Percentiles rank a stretch among this genome's conserved stretches.
phyloP scores from a whole-genome alignment of 1,139 yeast species.

The Lodderomyces pseudojiufengensis region DNA sequence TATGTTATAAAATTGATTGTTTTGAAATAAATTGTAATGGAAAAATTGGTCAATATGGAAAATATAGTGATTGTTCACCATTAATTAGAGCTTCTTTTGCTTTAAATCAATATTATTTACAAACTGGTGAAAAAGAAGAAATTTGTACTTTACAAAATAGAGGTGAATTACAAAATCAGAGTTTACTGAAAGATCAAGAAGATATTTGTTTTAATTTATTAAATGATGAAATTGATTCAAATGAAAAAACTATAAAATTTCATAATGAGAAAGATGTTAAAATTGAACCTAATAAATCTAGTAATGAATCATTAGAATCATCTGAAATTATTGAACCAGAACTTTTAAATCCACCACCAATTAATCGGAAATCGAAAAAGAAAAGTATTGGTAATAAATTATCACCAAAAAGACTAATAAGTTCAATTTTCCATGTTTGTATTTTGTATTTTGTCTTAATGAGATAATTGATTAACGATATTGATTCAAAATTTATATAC shows the following conservation, averaged over 20 bases:
- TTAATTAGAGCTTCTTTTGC: conserved; percentile 52
- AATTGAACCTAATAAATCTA: background rate
- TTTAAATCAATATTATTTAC: conserved; percentile 44
- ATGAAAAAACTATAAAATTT: background rate
- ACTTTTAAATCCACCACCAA: background rate
- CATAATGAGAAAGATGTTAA: background rate
- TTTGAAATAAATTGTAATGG: conserved; percentile 48
- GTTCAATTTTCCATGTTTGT: no score
- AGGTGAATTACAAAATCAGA: conserved; percentile 33
- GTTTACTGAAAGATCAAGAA: conserved; percentile 19
- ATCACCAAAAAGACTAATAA: no score
- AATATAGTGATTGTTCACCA: conserved; percentile 52
- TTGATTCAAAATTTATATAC: no score
- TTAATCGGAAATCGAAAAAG: background rate
- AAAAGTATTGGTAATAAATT: background rate
- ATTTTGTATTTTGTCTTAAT: no score
- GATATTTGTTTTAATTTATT: conserved; percentile 20
- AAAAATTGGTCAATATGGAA: conserved; percentile 49
- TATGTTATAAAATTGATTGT: conserved; percentile 53
- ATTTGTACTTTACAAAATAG: conserved; percentile 37
- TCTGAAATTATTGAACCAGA: conserved; percentile 2
- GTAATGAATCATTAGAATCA: no score
- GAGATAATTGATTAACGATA: no score
- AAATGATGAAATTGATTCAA: conserved; percentile 22
- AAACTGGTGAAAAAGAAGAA: conserved; percentile 23